Base-by-base conservation (phyloP, 371 early-diverging fungal genomes). In the Haplosporangium sp. region DNA sequence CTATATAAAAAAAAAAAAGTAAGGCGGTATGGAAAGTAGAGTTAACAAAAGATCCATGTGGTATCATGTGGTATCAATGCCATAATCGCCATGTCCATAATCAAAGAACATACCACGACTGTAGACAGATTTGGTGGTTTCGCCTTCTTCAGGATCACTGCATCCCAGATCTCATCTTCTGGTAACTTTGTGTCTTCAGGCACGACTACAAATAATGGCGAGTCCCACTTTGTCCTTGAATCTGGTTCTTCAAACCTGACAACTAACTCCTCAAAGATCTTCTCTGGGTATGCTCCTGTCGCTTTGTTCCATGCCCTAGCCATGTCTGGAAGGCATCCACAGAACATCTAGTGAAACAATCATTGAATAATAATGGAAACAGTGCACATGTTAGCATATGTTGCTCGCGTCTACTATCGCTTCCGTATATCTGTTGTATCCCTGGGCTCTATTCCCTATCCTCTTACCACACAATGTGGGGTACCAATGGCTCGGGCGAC, bases 201-300 rank as follows among this genome's bases (percentile, higher is more conserved):
- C 37, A 95, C 83, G 8, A 96, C 81, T 0, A 94, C 93, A 69
- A 97, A 96, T 20, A 98, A 84, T 13, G 99, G 99, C 7, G 94
- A 87, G 80, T 99, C 99, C 99, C 99, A 99, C 53, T 95, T 85
- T 73, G 94, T 94, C 8, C 89, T 84, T 13, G 90, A 88, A 55
- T 93, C 91, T n/a, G 98, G 98, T 71, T 98, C 98, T 84, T 99
- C 99, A 64, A 94, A 98, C 51, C 99, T 84, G 51, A 90, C 89
- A 4, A 93, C 83, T 29, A 99, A 85, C 65, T 96, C 93, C 29
- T 95, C 94, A 73, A 97, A 91, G 18, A 90, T 90, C 67, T 58
- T 79, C 47, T 79, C 80, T 38, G 80, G 69, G 60, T 79, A 79
- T 23, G 80, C 81, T 9, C 85, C 72, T 12, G 61, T 53, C 29